Conservation (phyloP, 2,329 filamentous ascomycete species). For the Epichloe glyceriae region DNA sequence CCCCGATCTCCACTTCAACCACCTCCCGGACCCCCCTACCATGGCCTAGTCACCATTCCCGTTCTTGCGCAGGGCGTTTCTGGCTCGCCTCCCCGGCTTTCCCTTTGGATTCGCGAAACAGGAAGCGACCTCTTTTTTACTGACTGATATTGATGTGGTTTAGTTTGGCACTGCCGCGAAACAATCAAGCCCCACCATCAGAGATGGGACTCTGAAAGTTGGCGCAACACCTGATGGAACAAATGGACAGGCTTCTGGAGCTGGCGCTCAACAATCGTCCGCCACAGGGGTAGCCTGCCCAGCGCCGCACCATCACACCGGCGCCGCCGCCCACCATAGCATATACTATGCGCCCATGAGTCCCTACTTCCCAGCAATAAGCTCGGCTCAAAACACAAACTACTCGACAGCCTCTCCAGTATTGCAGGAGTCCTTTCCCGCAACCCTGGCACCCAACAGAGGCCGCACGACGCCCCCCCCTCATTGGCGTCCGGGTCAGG, state of each 20-base stretch:
- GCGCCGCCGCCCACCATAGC: conserved; percentile 30
- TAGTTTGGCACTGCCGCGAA: conserved; percentile 46
- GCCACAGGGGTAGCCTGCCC: not conserved
- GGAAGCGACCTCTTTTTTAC: conserved; percentile 15
- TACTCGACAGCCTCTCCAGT: conserved; percentile 5
- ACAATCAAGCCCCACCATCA: conserved; percentile 37
- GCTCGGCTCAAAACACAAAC: conserved; percentile 7
- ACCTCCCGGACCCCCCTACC: conserved; percentile 10
- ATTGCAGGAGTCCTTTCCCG: conserved; percentile 4
- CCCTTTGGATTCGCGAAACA: not conserved
- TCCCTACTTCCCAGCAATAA: conserved; percentile 9
- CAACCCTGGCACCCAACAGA: not conserved
- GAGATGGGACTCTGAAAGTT: conserved; percentile 32
- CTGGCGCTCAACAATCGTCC: not conserved
- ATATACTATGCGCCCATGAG: conserved; percentile 15
- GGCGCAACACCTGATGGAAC: conserved; percentile 23
- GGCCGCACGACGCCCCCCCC: conserved; percentile 30
- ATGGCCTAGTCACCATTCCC: conserved; percentile 5
- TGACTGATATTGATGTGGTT: conserved; percentile 21
- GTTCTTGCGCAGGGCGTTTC: not conserved
- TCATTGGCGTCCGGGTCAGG: conserved; percentile 33
- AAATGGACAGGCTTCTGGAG: not conserved
- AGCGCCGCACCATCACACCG: conserved; percentile 16
- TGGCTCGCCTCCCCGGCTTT: not conserved
- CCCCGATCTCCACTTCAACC: conserved; percentile 22